phyloP scores from a whole-genome alignment of 495 filamentous ascomycete species.

The Neurospora sp. region DNA sequence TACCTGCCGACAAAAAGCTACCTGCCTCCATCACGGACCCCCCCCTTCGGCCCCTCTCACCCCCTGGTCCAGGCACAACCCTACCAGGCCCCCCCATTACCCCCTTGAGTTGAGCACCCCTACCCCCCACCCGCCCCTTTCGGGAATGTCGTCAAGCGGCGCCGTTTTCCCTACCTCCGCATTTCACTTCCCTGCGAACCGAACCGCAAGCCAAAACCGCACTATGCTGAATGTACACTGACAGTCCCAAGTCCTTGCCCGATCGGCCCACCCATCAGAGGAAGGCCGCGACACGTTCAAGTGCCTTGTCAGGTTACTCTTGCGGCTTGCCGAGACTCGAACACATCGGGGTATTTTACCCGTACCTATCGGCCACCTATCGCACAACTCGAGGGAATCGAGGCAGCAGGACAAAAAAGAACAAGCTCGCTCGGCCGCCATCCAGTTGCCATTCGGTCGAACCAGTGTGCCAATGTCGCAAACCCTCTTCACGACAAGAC shows the following conservation, averaged over 20 bases:
- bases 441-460: neutral
- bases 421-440: neutral
- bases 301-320: neutral
- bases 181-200: constrained; percentile 11
- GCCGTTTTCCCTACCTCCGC: constrained; percentile 23
- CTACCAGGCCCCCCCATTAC: neutral
- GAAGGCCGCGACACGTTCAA: neutral
- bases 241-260: neutral
- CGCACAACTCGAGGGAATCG: neutral
- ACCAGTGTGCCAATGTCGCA: neutral
- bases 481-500: neutral
- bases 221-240: neutral
- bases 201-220: constrained; percentile 7
- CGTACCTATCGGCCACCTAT: neutral
- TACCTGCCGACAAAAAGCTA: neutral
- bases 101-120: neutral
- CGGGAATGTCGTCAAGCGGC: constrained; percentile 24
- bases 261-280: constrained; percentile 11
- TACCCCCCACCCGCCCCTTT: constrained; percentile 10
- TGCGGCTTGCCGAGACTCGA: neutral
- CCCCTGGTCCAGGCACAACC: constrained; percentile 2
- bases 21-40: neutral
- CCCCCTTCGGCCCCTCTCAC: neutral
- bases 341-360: neutral
- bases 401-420: neutral